Conservation (phyloP, 2,329 filamentous ascomycete genomes). For the Colletotrichum viniferum region DNA sequence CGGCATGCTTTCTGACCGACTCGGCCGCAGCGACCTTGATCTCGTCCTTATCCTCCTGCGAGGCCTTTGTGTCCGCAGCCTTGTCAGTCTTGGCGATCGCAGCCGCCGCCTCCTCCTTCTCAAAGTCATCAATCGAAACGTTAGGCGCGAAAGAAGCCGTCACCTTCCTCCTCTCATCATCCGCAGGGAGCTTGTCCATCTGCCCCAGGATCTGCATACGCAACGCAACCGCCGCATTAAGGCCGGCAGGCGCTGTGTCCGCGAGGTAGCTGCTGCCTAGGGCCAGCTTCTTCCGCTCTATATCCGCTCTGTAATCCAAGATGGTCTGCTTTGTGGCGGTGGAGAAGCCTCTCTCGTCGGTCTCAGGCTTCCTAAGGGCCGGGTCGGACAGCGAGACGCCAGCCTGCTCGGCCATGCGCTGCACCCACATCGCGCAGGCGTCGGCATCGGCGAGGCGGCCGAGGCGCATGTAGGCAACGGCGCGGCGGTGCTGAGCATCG, state of each 20-base stretch:
- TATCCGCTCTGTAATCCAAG: constrained; percentile 33
- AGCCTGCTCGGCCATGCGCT: constrained; percentile 38
- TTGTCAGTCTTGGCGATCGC: constrained; percentile 22
- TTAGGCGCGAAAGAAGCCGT: constrained; percentile 31
- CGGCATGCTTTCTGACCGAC: neutral
- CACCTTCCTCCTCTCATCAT: constrained; percentile 51
- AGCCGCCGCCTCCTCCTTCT: neutral
- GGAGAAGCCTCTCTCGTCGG: constrained; percentile 55
- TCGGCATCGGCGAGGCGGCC: constrained; percentile 77
- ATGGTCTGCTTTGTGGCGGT: constrained; percentile 37
- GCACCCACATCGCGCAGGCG: constrained; percentile 68
- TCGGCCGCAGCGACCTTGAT: neutral
- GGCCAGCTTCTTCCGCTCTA: constrained; percentile 25
- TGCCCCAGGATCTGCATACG: constrained; percentile 51
- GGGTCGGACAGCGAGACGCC: constrained; percentile 39
- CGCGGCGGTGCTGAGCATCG: constrained; percentile 82
- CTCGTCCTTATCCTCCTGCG: constrained; percentile 21
- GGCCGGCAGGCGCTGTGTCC: constrained; percentile 25
- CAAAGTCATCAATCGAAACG: neutral
- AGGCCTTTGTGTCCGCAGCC: constrained; percentile 27
- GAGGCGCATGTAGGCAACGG: constrained; percentile 73
- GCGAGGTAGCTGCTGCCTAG: neutral
- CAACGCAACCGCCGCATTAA: constrained; percentile 48
- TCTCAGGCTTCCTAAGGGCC: constrained; percentile 35
- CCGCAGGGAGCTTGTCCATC: constrained; percentile 48